phyloP scores from a whole-genome alignment of 2,329 filamentous ascomycete species.

The Scleromitrula shiraiana region DNA sequence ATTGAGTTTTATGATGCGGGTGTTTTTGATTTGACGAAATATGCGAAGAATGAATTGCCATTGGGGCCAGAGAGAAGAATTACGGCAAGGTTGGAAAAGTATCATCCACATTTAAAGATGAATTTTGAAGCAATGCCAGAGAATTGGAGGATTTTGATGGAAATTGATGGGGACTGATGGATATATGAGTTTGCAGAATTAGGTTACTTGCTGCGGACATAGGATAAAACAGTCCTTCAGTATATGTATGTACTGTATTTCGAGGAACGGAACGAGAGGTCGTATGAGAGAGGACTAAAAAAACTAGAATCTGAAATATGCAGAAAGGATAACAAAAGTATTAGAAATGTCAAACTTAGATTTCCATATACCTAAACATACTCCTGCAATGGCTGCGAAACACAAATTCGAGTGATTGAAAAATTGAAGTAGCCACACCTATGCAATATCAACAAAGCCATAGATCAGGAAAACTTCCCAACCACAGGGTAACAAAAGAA shows the following conservation, averaged over 20 bases:
- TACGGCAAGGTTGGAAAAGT: background rate
- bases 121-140: background rate
- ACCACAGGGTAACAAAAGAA: background rate
- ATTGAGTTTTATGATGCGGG: background rate
- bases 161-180: background rate
- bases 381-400: too few species aligned
- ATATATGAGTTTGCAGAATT: background rate
- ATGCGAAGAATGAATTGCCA: background rate
- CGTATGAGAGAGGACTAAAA: too few species aligned
- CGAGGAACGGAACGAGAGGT: too few species aligned
- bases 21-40: background rate
- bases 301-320: too few species aligned
- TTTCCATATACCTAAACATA: too few species aligned
- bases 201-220: too few species aligned
- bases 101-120: background rate
- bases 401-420: background rate
- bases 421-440: too few species aligned
- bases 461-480: background rate
- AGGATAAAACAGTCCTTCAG: too few species aligned
- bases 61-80: background rate
- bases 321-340: too few species aligned
- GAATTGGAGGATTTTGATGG: background rate
- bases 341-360: too few species aligned
- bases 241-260: too few species aligned
- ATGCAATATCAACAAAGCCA: too few species aligned